Evolutionary conservation across 768 basidiomycete genomes (phyloP), one percentile per base, ranked within the genome.

Genomic region (Sporobolomyces roseus): DNA sequence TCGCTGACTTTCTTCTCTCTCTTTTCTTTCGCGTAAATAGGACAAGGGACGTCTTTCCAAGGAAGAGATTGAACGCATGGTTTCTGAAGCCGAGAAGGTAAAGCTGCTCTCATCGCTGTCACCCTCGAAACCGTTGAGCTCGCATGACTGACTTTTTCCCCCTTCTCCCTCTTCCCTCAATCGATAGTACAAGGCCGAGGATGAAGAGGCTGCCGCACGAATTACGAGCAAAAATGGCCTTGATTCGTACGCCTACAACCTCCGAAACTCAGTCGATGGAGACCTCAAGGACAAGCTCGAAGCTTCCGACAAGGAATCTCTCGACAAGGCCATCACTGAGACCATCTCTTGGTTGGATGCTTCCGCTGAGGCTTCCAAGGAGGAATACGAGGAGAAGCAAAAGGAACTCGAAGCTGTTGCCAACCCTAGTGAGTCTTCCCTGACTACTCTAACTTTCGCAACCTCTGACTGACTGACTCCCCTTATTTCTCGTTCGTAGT

Each of bases 51-150:
- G 93, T 80, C 81, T 98, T 74, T 92, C 90, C 72, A 91, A 94
- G 82, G 93, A 97, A 80, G 93, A 97, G 78, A 97, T 97, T 70
- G 93, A 98, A 80, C 89, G 92, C 78, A 98, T 98, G 93, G 91
- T 97, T 50, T 78, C 80, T 68, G 93, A 96, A 78, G 93, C 93
- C 62, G 93, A 94, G 86, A 78, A 79, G n/a, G n/a, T n/a, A n/a
- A n/a, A n/a, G n/a, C n/a, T n/a, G n/a, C n/a, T n/a, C n/a, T n/a
- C n/a, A n/a, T n/a, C n/a, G n/a, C n/a, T n/a, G n/a, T n/a, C n/a
- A n/a, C n/a, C n/a, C n/a, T n/a, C n/a, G n/a, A n/a, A n/a, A n/a
- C n/a, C n/a, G n/a, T n/a, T n/a, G n/a, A n/a, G n/a, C n/a, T n/a
- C n/a, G n/a, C n/a, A n/a, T n/a, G n/a, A n/a, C n/a, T n/a, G n/a